phyloP scores from a whole-genome alignment of 2,329 filamentous ascomycete species.

The Coniochaeta prunicola region DNA sequence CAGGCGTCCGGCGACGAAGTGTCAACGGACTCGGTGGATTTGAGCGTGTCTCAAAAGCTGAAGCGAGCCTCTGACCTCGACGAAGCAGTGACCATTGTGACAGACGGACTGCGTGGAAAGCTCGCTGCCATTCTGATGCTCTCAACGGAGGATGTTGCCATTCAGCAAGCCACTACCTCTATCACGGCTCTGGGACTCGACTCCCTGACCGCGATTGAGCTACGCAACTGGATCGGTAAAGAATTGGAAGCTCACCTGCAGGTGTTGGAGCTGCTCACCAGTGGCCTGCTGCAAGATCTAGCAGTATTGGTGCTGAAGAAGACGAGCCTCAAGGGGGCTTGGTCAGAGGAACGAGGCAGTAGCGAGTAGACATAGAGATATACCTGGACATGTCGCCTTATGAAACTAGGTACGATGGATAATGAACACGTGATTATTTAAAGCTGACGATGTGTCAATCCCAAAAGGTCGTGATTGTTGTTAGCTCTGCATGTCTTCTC shows the following conservation, averaged over 20 bases:
- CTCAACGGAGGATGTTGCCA: conserved; percentile 17
- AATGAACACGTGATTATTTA: too few species aligned
- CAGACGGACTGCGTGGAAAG: conserved; percentile 19
- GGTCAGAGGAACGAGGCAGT: not conserved
- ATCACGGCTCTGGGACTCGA: conserved; percentile 21
- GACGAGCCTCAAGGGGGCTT: not conserved
- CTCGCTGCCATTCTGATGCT: conserved; percentile 18
- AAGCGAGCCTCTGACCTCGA: conserved; percentile 14
- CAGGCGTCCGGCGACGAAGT: conserved; percentile 10
- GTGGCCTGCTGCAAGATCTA: conserved; percentile 15
- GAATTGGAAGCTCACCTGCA: conserved; percentile 16
- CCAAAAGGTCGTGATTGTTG: not conserved
- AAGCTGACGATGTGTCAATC: not conserved
- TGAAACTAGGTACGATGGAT: not conserved
- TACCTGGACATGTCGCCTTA: not conserved
- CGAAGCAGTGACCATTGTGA: conserved; percentile 18
- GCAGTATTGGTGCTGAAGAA: conserved; percentile 4
- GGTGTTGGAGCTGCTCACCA: conserved; percentile 18
- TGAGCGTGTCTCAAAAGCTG: conserved; percentile 13
- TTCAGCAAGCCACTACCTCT: conserved; percentile 9
- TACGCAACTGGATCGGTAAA: conserved; percentile 20
- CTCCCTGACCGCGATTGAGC: conserved; percentile 21
- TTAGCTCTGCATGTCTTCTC: not conserved
- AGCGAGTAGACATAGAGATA: not conserved
- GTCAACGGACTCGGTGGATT: conserved; percentile 9